Percentiles rank a stretch among this genome's conserved stretches.
phyloP scores from a whole-genome alignment of 257 asterid genomes.

The Cinchona pubescens region DNA sequence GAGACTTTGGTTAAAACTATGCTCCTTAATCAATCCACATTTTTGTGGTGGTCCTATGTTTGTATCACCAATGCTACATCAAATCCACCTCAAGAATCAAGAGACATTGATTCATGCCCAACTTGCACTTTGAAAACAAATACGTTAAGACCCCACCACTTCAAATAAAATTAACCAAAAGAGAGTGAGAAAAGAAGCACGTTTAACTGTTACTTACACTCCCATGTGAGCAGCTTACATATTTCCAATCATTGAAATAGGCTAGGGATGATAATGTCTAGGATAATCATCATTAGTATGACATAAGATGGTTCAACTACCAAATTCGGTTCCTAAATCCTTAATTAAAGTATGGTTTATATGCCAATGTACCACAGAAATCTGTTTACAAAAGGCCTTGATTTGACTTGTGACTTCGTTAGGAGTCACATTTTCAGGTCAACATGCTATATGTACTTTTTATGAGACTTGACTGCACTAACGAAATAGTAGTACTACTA shows the following conservation, averaged over 20 bases:
- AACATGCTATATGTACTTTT: neutral
- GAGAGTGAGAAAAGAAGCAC: neutral
- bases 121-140: slow-evolving; percentile 41
- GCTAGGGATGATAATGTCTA: slow-evolving; percentile 23
- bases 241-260: slow-evolving; percentile 28
- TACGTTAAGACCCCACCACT: slow-evolving; percentile 53
- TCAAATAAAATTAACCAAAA: slow-evolving; percentile 7
- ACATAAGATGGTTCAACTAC: slow-evolving; percentile 16
- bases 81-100: slow-evolving; percentile 15
- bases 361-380: neutral
- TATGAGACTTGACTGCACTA: slow-evolving; percentile 9
- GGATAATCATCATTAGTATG: slow-evolving; percentile 29
- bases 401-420: slow-evolving; percentile 9
- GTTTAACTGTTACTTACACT: slow-evolving; percentile 22
- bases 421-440: slow-evolving; percentile 8
- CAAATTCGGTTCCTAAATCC: slow-evolving; percentile 12
- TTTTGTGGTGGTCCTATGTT: slow-evolving; percentile 31
- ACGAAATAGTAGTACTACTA: neutral
- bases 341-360: slow-evolving; percentile 8
- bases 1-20: slow-evolving; percentile 1
- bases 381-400: slow-evolving; percentile 14
- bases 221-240: slow-evolving; percentile 51
- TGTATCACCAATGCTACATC: neutral
- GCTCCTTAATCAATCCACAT: slow-evolving; percentile 10
- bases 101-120: slow-evolving; percentile 36